Conservation (phyloP, 2,329 filamentous ascomycete species). For the Fusarium sp. region DNA sequence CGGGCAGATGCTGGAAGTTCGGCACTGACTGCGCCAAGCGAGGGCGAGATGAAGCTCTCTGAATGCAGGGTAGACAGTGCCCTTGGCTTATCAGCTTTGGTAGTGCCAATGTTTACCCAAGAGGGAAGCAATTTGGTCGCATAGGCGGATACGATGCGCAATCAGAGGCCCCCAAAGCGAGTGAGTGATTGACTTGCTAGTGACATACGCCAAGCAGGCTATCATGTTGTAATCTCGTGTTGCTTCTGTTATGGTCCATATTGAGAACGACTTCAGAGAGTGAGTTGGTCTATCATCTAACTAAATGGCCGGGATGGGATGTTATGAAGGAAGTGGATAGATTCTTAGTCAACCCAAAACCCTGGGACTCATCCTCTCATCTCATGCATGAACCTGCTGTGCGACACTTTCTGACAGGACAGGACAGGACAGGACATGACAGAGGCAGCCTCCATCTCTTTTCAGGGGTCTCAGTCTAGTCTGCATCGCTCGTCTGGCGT, state of each 20-base stretch:
- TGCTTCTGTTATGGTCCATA: conserved; percentile 3
- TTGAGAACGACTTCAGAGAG: not conserved
- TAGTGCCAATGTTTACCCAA: conserved; percentile 22
- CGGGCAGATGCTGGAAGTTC: conserved; percentile 2
- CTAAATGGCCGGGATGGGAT: not conserved
- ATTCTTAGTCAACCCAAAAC: conserved; percentile 24
- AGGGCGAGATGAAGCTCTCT: not conserved
- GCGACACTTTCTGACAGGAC: conserved; percentile 30
- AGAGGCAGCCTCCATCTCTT: not conserved
- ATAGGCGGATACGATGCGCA: conserved; percentile 22
- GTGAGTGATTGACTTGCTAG: conserved; percentile 14
- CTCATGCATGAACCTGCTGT: conserved; percentile 28
- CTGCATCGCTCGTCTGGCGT: conserved; percentile 39
- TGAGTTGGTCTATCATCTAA: too few relatives aligned
- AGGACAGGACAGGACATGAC: not conserved
- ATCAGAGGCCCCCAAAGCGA: conserved; percentile 9
- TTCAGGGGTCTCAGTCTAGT: conserved; percentile 36
- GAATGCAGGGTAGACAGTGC: conserved; percentile 9
- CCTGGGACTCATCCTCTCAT: conserved; percentile 26
- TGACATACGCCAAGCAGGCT: conserved; percentile 38
- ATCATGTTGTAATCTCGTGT: conserved; percentile 34
- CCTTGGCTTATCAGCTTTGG: conserved; percentile 8
- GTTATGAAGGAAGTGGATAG: not conserved
- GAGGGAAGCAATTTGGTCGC: conserved; percentile 19
- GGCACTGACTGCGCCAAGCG: conserved; percentile 11